Base-by-base conservation (phyloP, 768 basidiomycete genomes). In the Kwoniella bestiolae region DNA sequence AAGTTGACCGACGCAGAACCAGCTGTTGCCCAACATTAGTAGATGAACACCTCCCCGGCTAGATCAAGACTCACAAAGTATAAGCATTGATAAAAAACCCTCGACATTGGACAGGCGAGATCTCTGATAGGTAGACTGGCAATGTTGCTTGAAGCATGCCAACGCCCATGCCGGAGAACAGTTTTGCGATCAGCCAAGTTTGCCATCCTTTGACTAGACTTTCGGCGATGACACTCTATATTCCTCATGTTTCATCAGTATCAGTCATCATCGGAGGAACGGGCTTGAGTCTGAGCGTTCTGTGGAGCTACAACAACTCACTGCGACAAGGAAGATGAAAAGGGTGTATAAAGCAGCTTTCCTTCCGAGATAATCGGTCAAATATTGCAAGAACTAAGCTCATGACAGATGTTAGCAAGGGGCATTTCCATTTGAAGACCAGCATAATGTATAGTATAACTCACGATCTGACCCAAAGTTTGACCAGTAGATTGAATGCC, bases 11-110 rank as follows among this genome's bases (percentile, higher is more conserved):
- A 70, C 21, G 38, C 64, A 68, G 55, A 65, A 71, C 70, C 67
- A 74, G 65, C 65, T 72, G 49, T 7, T 26, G 0, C 18, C 12
- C 23, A 16, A 58, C 21, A 26, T 32, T 5, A 26, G 18, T 18
- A 41, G 41, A 35, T 21, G 50, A 16, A 16, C 29, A 26, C 29
- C 50, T 12, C 12, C 50, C 14, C 16, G 25, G 11, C 14, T 51
- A n/a, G 25, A n/a, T 11, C 12, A 34, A 11, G 14, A 5, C 65
- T 58, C 32, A 71, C 67, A 67, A 70, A 29, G 62, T 51, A 49
- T 74, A 74, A 12, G 70, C 63, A 34, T 71, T 68, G 62, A 68
- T 67, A 16, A 71, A 45, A 56, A 71, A 67, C 45, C 72, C 72
- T 51, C 72, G 57, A 23, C 70, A 41, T 26, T 67, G 65, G 12